phyloP scores from a whole-genome alignment of 306 rosid genomes.

The Acacia melanoxylon region DNA sequence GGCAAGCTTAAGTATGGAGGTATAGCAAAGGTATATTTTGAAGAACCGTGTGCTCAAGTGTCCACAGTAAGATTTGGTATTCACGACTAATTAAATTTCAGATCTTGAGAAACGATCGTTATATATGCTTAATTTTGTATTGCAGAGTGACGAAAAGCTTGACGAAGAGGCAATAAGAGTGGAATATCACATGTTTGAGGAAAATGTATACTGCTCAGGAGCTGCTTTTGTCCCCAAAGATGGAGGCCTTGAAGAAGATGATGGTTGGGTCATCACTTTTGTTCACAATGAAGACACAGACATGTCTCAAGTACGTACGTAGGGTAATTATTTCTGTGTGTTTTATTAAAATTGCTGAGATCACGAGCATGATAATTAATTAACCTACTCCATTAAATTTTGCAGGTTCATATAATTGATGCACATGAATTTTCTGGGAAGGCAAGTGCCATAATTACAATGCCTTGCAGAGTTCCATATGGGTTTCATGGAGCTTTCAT shows the following conservation, averaged over 20 bases:
- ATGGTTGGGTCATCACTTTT: conserved; percentile 39
- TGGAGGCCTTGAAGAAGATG: too few species aligned
- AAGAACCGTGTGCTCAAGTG: background rate
- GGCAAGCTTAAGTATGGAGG: conserved; percentile 57
- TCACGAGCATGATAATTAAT: background rate
- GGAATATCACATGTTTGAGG: too few species aligned
- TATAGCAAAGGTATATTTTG: conserved; percentile 60
- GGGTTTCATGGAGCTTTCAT: conserved; percentile 67
- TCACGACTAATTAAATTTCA: too few species aligned
- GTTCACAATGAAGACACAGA: conserved; percentile 71
- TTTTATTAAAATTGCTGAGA: conserved; percentile 8
- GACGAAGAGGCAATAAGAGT: conserved; percentile 37
- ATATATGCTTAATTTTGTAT: too few species aligned
- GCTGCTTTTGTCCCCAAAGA: too few species aligned
- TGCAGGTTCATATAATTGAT: conserved; percentile 61
- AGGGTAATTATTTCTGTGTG: conserved; percentile 39
- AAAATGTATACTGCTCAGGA: too few species aligned
- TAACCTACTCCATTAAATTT: background rate
- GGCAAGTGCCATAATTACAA: conserved; percentile 21
- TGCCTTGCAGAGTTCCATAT: conserved; percentile 72
- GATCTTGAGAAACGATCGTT: too few species aligned
- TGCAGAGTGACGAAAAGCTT: too few species aligned
- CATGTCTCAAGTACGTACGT: background rate
- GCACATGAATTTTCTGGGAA: conserved; percentile 41
- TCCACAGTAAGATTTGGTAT: too few species aligned